Percentiles rank a stretch among this genome's conserved stretches.
Evolutionary conservation across 345 rosid species (phyloP).

Genomic region (Lepidium africanum): DNA sequence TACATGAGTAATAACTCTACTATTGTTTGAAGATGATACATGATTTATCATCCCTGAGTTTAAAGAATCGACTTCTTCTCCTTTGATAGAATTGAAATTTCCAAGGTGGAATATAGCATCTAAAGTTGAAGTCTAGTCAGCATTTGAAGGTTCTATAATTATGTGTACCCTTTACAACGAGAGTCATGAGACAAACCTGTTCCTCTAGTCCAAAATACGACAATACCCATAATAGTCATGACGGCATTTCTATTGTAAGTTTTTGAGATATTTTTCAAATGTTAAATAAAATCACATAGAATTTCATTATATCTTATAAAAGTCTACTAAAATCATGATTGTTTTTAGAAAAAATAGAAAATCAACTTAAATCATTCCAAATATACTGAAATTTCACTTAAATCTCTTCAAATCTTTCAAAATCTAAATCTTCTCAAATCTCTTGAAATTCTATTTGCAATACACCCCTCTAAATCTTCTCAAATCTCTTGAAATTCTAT

Average conservation of each 20-base stretch:
- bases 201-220: slow-evolving; percentile 44
- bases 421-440: too few relatives aligned
- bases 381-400: too few relatives aligned
- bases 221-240: slow-evolving; percentile 68
- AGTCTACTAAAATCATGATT: too few relatives aligned
- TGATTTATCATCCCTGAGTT: slow-evolving; percentile 57
- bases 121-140: slow-evolving; percentile 18
- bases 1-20: slow-evolving; percentile 65
- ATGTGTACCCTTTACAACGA: background rate
- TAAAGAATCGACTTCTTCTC: slow-evolving; percentile 64
- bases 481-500: too few relatives aligned
- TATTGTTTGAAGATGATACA: slow-evolving; percentile 49
- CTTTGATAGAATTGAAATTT: slow-evolving; percentile 57
- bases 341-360: too few relatives aligned
- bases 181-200: slow-evolving; percentile 35
- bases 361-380: too few relatives aligned
- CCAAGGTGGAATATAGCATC: slow-evolving; percentile 72
- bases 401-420: too few relatives aligned
- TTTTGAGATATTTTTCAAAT: too few relatives aligned
- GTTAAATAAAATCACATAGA: too few relatives aligned
- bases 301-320: too few relatives aligned
- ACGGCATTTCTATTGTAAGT: slow-evolving; percentile 35
- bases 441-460: too few relatives aligned
- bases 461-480: too few relatives aligned
- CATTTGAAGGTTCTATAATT: background rate